Evolutionary conservation across 2,329 filamentous ascomycete species (phyloP).

Genomic region (Fusarium sp.): DNA sequence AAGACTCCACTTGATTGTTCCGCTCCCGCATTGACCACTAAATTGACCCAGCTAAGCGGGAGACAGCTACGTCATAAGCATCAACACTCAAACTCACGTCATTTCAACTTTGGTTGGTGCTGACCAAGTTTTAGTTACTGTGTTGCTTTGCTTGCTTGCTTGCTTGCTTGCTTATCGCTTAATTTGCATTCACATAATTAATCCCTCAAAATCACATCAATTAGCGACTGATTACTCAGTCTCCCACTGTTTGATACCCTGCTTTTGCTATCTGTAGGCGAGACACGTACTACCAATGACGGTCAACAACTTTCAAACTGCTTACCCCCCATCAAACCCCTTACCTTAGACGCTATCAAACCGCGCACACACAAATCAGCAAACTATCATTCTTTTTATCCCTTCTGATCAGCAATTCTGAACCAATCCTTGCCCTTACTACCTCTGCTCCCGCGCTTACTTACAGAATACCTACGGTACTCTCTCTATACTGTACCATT

Average conservation of each 20-base stretch:
- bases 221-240: neutral
- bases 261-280: constrained; percentile 9
- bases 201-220: neutral
- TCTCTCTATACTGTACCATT: neutral
- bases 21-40: constrained; percentile 17
- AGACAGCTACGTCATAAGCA: constrained; percentile 31
- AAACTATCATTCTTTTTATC: constrained; percentile 21
- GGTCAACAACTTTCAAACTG: constrained; percentile 4
- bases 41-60: constrained; percentile 6
- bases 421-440: constrained; percentile 31
- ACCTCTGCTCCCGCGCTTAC: constrained; percentile 12
- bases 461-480: neutral
- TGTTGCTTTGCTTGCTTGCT: constrained; percentile 4
- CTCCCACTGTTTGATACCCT: constrained; percentile 10
- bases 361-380: constrained; percentile 15
- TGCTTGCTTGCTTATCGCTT: constrained; percentile 19
- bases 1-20: constrained; percentile 6
- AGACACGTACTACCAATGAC: constrained; percentile 25
- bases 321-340: constrained; percentile 10
- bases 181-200: constrained; percentile 22
- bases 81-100: constrained; percentile 11
- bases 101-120: constrained; percentile 19
- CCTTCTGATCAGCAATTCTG: constrained; percentile 29
- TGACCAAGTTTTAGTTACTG: constrained; percentile 24
- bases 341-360: constrained; percentile 8